These are phyloP conservation scores for Fusarium pseudograminearum DNA, from an alignment of 2,329 filamentous ascomycete species.

Conservation along the genomic window DNA sequence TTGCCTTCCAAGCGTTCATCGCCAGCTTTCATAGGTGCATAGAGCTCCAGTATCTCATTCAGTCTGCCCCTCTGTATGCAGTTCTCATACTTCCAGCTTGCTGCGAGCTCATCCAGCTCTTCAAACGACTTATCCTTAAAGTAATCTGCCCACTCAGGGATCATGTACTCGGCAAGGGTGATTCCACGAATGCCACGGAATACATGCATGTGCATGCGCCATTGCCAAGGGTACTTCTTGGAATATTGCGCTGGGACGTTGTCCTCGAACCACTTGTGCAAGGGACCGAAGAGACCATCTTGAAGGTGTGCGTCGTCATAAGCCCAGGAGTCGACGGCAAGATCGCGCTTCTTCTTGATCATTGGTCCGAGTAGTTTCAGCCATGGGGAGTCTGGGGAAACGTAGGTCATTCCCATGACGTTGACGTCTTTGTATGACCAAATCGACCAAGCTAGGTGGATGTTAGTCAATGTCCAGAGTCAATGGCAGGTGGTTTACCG, in stretches of 20 bases:
- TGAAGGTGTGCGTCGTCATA: conserved; percentile 48
- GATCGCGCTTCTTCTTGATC: conserved; percentile 64
- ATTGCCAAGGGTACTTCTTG: conserved; percentile 61
- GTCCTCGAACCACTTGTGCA: conserved; percentile 58
- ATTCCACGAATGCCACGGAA: conserved; percentile 57
- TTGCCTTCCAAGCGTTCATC: conserved; percentile 46
- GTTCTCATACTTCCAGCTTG: conserved; percentile 64
- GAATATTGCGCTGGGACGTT: conserved; percentile 58
- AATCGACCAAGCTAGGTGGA: conserved; percentile 63
- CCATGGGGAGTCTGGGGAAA: conserved; percentile 59
- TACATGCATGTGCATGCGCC: conserved; percentile 63
- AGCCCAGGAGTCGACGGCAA: conserved; percentile 69
- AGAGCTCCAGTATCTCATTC: conserved; percentile 61
- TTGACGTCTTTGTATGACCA: conserved; percentile 70
- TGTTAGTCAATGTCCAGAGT: conserved; percentile 1
- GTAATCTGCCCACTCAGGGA: conserved; percentile 65
- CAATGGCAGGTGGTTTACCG: not conserved
- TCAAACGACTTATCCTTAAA: conserved; percentile 63
- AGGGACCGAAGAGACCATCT: conserved; percentile 53
- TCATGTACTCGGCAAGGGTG: conserved; percentile 61
- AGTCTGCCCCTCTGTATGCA: conserved; percentile 64
- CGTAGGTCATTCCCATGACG: conserved; percentile 65
- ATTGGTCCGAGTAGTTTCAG: conserved; percentile 64
- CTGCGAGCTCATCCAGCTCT: conserved; percentile 66
- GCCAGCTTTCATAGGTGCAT: conserved; percentile 52